Evolutionary conservation across 2,329 filamentous ascomycete species (phyloP), one percentile per base, ranked within the genome.

Genomic region (Aureobasidium uvarum): DNA sequence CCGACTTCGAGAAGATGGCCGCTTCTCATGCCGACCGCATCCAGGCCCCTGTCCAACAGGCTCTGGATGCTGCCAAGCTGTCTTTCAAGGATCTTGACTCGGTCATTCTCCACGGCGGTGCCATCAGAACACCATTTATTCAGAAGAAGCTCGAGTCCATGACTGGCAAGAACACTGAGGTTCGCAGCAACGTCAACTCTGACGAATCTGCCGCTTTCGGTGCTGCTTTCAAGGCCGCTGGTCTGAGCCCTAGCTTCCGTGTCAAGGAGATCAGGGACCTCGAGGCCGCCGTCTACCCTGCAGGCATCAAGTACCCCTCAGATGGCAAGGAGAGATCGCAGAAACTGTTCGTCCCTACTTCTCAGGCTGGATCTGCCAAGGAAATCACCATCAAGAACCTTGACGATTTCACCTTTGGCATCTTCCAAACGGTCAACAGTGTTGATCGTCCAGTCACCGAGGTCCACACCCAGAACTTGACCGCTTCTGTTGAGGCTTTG

Each of bases 151-250:
- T 99, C 18, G 92, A 97, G 78, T 85, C 86, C 68, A 78, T 90
- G 50, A 85, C 88, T 59, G 90, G 91, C 43, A 85, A 84, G 20
- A 78, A 87, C 8, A 86, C 89, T 60, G 97, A 96, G 81, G 83
- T 99, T 67, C 89, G 92, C 69, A 90, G 89, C 73, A 99, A 96
- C 72, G 95, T 99, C 74, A 99, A 99, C 79, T 90, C 94, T 13
- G 95, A 99, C 73, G 95, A 99, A 79, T 90, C 95, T 28, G 95
- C 95, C 59, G 95, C 96, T 11, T 96, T 98, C 76, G 95, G 95
- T 71, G 94, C 95, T 64, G 93, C 90, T 33, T 98, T 99, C 83
- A 91, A 93, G 74, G 95, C 91, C 59, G 95, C 95, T 62, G 87
- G 91, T 71, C 84, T 99, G 66, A 97, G 92, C 78, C 92, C 94